Conservation (phyloP, 257 asterid genomes). For the Solanum bulbocastanum region DNA sequence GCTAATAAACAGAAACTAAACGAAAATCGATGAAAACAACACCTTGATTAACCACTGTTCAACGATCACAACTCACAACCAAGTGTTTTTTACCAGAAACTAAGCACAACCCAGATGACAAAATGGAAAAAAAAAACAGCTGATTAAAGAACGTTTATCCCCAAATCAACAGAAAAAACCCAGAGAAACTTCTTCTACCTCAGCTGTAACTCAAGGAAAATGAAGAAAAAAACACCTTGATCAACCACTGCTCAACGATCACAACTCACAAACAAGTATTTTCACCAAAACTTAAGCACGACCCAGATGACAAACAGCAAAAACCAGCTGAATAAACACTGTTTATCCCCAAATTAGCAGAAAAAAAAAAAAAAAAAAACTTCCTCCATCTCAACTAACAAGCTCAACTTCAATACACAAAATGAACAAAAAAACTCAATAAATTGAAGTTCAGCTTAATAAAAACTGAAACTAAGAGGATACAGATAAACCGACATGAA, state of each 20-base stretch:
- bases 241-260: background rate
- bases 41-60: background rate
- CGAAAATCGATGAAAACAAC: background rate
- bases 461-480: background rate
- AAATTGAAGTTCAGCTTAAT: slow-evolving; percentile 5
- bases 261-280: background rate
- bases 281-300: background rate
- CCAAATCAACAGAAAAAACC: background rate
- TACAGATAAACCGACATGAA: slow-evolving; percentile 11
- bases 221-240: background rate
- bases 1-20: background rate
- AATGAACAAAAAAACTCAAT: background rate
- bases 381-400: background rate
- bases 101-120: background rate
- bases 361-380: background rate
- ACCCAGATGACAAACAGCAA: background rate
- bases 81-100: background rate
- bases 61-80: background rate
- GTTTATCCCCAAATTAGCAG: background rate
- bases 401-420: background rate
- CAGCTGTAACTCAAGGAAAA: too few species aligned
- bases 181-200: too few species aligned
- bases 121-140: background rate
- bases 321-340: background rate
- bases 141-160: background rate